phyloP scores from a whole-genome alignment of 495 filamentous ascomycete species.

The Apodospora peruviana region DNA sequence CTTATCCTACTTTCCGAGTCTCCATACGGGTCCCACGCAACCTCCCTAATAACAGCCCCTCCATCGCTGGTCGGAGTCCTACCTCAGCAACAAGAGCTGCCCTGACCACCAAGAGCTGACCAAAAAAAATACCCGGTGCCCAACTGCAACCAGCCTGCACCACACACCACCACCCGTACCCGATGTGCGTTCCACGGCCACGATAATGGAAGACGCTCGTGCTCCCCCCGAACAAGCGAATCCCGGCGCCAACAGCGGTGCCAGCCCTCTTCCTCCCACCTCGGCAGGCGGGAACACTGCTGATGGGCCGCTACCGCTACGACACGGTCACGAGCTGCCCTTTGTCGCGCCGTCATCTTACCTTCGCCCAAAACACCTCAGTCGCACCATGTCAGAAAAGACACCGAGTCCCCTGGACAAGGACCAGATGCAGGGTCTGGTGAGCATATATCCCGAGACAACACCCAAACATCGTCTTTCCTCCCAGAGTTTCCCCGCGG shows the following conservation, averaged over 20 bases:
- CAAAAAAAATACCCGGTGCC: no score
- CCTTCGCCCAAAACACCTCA: slow-evolving; percentile 60
- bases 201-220: slow-evolving; percentile 35
- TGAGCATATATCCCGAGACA: slow-evolving; percentile 47
- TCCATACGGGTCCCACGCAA: no score
- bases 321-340: slow-evolving; percentile 47
- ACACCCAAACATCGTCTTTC: slow-evolving; percentile 9
- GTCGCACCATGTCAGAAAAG: slow-evolving; percentile 46
- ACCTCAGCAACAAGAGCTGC: no score
- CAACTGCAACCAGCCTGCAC: no score
- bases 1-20: no score
- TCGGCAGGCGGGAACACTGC: slow-evolving; percentile 17
- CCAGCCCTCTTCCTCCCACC: slow-evolving; percentile 7
- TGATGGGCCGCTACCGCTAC: slow-evolving; percentile 21
- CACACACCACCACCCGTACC: no score
- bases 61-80: no score
- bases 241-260: slow-evolving; percentile 16
- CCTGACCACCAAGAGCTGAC: no score
- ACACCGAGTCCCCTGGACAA: slow-evolving; percentile 72
- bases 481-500: slow-evolving; percentile 6
- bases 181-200: slow-evolving; percentile 29
- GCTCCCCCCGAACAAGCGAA: slow-evolving; percentile 23
- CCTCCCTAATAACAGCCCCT: no score
- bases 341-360: slow-evolving; percentile 82
- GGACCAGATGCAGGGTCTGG: slow-evolving; percentile 90